These are phyloP conservation scores for Suillus discolor DNA, from an alignment of 768 basidiomycete genomes.

Conservation along the genomic window DNA sequence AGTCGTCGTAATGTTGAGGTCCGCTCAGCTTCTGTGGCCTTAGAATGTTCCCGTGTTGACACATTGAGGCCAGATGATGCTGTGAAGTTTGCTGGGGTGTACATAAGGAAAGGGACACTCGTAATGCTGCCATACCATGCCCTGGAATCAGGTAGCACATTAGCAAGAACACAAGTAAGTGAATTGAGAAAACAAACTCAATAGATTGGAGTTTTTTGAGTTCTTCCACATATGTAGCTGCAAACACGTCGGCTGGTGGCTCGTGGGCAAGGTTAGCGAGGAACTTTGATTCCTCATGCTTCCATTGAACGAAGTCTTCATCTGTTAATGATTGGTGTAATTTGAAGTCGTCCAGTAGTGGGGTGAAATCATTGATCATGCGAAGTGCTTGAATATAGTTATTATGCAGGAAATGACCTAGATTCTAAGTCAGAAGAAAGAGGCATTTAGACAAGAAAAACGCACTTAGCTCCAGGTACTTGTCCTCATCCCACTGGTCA, in stretches of 20 bases:
- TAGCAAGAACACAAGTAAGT: not conserved
- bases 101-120: conserved; percentile 14
- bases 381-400: conserved; percentile 21
- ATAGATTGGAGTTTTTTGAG: conserved; percentile 1
- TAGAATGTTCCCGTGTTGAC: conserved; percentile 16
- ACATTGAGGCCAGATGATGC: conserved; percentile 18
- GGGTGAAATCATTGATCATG: conserved; percentile 9
- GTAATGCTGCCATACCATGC: conserved; percentile 12
- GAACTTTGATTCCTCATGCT: not conserved
- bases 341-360: conserved; percentile 1
- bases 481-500: conserved; percentile 10
- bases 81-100: conserved; percentile 17
- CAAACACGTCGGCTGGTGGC: conserved; percentile 25
- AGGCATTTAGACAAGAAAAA: not conserved
- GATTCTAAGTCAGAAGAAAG: too few relatives aligned
- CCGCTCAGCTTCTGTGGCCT: conserved; percentile 25
- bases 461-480: conserved; percentile 9
- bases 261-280: not conserved
- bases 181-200: not conserved
- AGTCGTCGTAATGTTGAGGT: conserved; percentile 18
- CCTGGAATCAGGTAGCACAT: conserved; percentile 12
- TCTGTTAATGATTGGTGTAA: not conserved
- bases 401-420: conserved; percentile 13
- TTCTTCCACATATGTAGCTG: conserved; percentile 5
- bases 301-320: conserved; percentile 2